Base-by-base conservation (phyloP, 257 asterid genomes). In the Nicotiana obtusifolia region DNA sequence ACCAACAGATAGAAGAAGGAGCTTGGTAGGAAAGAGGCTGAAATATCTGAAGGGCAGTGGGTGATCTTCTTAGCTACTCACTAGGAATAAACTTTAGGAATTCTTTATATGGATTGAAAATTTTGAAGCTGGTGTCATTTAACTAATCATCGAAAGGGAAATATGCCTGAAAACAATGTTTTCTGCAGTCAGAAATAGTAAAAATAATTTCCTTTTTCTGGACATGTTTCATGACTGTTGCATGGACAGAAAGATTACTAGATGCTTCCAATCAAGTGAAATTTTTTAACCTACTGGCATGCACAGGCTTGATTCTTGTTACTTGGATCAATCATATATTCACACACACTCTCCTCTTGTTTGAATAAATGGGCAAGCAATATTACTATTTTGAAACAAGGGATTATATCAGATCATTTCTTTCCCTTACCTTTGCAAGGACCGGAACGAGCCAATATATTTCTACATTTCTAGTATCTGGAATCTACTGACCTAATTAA, bases 251-350 rank as follows among this genome's bases (percentile, higher is more conserved):
- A 73, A 14, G 5, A 49, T 49, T 47, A 47, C 62, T 49, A 2
- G 13, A 73, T 73, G 79, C 61, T 73, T 73, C 41, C 62, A 73
- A 47, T 73, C 5, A 73, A 60, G 79, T 73, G 62, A 73, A 1
- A 0, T 73, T 47, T 61, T 47, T 73, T 73, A 47, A 73, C 79
- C 41, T 49, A 49, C 79, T 53, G 41, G 7, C 79, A 47, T 24
- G 1, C 22, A 47, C 16, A 47, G 14, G 52, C 61, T 15, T 15
- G 60, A 57, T 0, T 41, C 49, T 41, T 41, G 13, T 9, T 41
- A 41, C 49, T 9, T 9, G 1, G 13, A 41, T 41, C 49, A 41
- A 41, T 41, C 49, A 41, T 41, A 13, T 9, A 41, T 8, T 1
- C 10, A 1, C 11, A 37, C 8, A 8, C 49, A 9, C 49, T 0